Conservation (phyloP, 805 yeast genomes). For the Monosporozyma aquatica region DNA sequence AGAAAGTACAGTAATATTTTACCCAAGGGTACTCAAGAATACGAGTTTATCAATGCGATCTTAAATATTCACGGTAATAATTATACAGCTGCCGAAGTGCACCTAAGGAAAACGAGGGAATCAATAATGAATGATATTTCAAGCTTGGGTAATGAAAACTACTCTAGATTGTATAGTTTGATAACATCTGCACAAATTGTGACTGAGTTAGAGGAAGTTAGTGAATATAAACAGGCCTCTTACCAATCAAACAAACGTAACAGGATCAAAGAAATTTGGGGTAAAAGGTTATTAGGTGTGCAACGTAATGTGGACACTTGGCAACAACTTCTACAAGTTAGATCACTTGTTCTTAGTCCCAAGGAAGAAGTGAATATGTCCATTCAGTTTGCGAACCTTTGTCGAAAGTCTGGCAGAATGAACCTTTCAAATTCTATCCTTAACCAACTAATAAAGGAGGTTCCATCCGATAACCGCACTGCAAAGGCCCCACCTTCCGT, state of each 20-base stretch:
- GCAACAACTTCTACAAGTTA: constrained; percentile 89
- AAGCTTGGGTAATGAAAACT: constrained; percentile 90
- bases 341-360: constrained; percentile 89
- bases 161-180: constrained; percentile 92
- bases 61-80: constrained; percentile 76
- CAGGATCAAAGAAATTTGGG: constrained; percentile 87
- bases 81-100: constrained; percentile 69
- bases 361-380: constrained; percentile 96
- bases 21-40: constrained; percentile 88
- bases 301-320: constrained; percentile 98
- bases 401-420: constrained; percentile 87
- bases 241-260: constrained; percentile 72
- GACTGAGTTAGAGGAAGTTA: constrained; percentile 92
- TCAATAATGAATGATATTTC: constrained; percentile 86
- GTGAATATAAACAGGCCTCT: constrained; percentile 76
- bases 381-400: constrained; percentile 94
- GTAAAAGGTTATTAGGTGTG: constrained; percentile 81
- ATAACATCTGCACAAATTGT: constrained; percentile 96
- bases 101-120: constrained; percentile 80
- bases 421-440: constrained; percentile 89
- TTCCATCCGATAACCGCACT: constrained; percentile 37
- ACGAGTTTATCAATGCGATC: constrained; percentile 90
- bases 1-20: constrained; percentile 82
- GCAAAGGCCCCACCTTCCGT: constrained; percentile 93
- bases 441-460: constrained; percentile 55